Base-by-base conservation (phyloP, 1,139 yeast genomes). In the Scheffersomyces quercinus region DNA sequence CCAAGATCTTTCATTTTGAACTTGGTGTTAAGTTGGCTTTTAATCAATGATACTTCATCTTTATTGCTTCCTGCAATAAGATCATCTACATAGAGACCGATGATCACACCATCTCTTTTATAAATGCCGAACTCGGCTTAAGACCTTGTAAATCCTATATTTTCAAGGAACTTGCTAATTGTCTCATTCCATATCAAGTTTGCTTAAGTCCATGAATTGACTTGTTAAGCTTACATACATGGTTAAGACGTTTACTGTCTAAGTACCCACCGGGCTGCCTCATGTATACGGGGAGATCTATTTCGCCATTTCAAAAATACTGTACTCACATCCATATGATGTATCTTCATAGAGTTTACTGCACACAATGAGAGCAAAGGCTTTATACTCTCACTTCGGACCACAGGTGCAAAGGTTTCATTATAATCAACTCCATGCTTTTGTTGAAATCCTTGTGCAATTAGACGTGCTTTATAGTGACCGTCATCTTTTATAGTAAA, bases 321-420 rank as follows among this genome's bases (percentile, higher is more conserved):
- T 15, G 58, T 51, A 8, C 35, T 43, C 7, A 56, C 54, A 41
- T 56, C 61, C 54, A 51, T 49, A 28, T 56, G 59, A 34, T 55
- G 50, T 8, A 58, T 40, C 2, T 16, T 15, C 15, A 47, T 35
- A 2, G 38, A 37, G 11, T 12, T 26, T 7, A 29, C 14, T 12
- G 39, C 16, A 7, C 35, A 28, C 4, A 48, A 5, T 3, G 58
- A 54, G n/a, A 58, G 31, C 9, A 54, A 32, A 6, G 46, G 10
- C n/a, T 53, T 28, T 11, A 53, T 50, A 9, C 50, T 39, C 13
- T 50, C 55, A 28, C 37, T 35, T 31, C 46, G 36, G 9, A 56
- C 43, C 14, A 55, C 62, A 5, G 60, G 59, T 13, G 60, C 50
- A 44, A 52, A 58, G 4, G 55, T 47, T 28, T 58, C 56, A 3